phyloP scores from a whole-genome alignment of 495 filamentous ascomycete species.

The Acidomyces sp. region DNA sequence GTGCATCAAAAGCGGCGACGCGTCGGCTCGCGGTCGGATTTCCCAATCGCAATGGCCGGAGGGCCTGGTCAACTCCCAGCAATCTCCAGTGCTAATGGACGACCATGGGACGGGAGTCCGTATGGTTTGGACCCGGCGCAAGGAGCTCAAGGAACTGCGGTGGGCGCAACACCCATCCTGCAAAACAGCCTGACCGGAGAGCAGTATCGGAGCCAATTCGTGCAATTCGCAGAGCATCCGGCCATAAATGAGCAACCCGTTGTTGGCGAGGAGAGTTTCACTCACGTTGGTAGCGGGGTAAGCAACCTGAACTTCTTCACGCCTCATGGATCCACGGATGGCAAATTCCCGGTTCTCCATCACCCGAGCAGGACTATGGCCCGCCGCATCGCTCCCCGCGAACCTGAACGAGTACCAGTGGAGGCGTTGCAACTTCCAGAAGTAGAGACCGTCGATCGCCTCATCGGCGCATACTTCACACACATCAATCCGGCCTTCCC shows the following conservation, averaged over 20 bases:
- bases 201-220: background rate
- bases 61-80: background rate
- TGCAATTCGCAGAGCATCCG: background rate
- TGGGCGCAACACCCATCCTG: background rate
- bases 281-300: background rate
- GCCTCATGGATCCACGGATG: background rate
- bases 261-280: background rate
- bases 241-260: background rate
- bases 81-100: background rate
- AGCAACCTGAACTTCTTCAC: background rate
- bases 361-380: background rate
- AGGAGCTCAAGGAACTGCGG: background rate
- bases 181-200: background rate
- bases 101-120: background rate
- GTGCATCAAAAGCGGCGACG: background rate
- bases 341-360: background rate
- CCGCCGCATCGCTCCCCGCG: background rate
- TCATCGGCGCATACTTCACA: background rate
- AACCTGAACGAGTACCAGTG: background rate
- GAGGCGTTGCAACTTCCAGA: background rate
- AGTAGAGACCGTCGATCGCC: background rate
- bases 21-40: background rate
- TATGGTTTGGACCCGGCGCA: background rate
- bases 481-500: background rate
- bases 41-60: background rate